Base-by-base conservation (phyloP, 2,329 filamentous ascomycete genomes). In the Ceratocystis huliohia region DNA sequence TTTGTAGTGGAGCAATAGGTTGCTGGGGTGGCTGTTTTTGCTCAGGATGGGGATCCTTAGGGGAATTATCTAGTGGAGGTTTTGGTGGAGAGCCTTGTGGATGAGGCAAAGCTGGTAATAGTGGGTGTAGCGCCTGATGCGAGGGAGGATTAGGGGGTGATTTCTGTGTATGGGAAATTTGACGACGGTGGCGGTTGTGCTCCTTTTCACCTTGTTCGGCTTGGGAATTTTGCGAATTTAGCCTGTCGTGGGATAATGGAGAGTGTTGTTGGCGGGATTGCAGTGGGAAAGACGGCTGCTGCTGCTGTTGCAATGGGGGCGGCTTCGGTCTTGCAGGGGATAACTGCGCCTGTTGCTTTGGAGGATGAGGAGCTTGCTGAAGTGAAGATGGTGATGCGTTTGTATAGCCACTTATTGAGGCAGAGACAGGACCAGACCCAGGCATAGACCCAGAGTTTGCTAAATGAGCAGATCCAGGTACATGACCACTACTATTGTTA, bases 1-100 rank as follows among this genome's bases (percentile, higher is more conserved):
- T 66, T 41, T 59, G 67, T 70, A 44, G 64, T 61, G 62, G 44
- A 57, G 61, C 50, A 15, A 50, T 25, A 15, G 22, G 15, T 56
- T 65, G 66, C 66, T 67, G 66, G 61, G 66, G 45, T 68, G 63
- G 20, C 37, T 25, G 20, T 48, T 65, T 59, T n/a, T 63, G 64
- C 48, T 67, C 56, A 41, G 45, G 48, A 25, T 20, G 61, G 25
- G 66, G 20, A 28, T 61, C 64, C 45, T 64, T 69, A 44, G 45
- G 50, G 65, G 63, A n/a, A 45, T 65, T 17, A 62, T 50, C 57
- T 17, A 30, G 67, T 37, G 41, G 45, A 45, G 61, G 44, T 45
- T 65, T 65, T 20, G 65, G 22, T 10, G 67, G 67, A 33, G 77
- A 74, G 72, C 78, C 75, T 71, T 78, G 78, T 56, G 61, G 65